Evolutionary conservation across 2,329 filamentous ascomycete genomes (phyloP), one percentile per base, ranked within the genome.

Genomic region (Cladosporium sp.): DNA sequence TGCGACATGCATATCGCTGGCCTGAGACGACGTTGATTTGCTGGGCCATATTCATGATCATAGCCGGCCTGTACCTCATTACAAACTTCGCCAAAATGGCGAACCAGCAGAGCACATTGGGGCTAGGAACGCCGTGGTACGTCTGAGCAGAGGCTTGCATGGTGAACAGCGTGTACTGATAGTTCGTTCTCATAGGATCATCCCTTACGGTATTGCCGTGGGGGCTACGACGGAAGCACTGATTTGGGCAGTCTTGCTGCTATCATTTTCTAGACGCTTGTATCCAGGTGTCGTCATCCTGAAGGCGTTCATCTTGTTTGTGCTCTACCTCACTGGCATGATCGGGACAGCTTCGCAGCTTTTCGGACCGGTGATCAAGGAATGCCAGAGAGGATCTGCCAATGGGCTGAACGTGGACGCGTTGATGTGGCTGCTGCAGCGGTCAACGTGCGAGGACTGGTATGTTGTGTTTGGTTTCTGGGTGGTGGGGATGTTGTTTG

Each of bases 391-490:
- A 69, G 72, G 51, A 78, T 78, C 59, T 84, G 81, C 65, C 20
- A 68, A 61, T 7, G 79, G 78, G 3, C 67, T 78, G 51, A 77
- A 65, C 53, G 63, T 77, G 35, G 69, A 79, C 55, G 82, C 81
- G 4, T 61, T 84, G 59, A 79, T 79, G 30, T 84, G 77, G 74
- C 62, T 84, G 66, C 76, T 81, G 62, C 81, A 84, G 69, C 73
- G 72, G 56, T 80, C 73, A 50, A 83, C 84, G 15, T 84, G 81
- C 62, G 75, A 79, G 61, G 79, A 77, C 61, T 85, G 82, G 82
- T 74, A 78, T 58, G 79, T 81, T 0, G 76, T 73, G 3, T 84
- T 84, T 59, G 77, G 79, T 8, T 83, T 84, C 58, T 82, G 80
- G 68, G 76, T 84, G 49, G 72, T 84, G 13, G 79, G 80, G 32